A percentile compares a stretch with the other conserved stretches of the same genome.
Conservation (phyloP, 495 filamentous ascomycete genomes). For the Penicillium samsonianum region DNA sequence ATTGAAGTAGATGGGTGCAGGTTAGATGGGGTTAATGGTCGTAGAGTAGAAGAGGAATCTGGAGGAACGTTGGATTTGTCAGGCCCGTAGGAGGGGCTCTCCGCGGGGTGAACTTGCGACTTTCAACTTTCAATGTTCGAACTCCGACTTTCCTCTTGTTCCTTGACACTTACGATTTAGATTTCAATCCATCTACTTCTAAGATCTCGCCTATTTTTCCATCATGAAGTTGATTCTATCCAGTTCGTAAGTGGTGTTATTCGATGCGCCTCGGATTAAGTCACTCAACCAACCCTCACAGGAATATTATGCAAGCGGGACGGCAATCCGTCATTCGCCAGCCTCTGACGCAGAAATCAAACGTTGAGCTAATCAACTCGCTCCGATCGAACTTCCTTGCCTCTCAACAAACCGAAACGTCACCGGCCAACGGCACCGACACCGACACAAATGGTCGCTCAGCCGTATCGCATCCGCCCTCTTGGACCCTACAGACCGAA, state of each 20-base stretch:
- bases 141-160: neutral
- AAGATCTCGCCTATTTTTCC: neutral
- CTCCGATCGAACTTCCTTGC: conserved; percentile 77
- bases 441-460: conserved; percentile 10
- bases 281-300: conserved; percentile 35
- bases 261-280: conserved; percentile 7
- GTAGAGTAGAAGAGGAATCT: neutral
- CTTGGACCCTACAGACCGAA: conserved; percentile 66
- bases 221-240: conserved; percentile 81
- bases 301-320: conserved; percentile 77
- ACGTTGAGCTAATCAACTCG: conserved; percentile 84
- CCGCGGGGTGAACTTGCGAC: conserved; percentile 6
- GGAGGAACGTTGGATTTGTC: conserved; percentile 25
- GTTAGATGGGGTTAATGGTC: neutral
- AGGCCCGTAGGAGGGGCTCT: conserved; percentile 10
- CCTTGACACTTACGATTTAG: neutral
- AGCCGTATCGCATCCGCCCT: conserved; percentile 16
- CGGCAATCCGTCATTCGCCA: conserved; percentile 80
- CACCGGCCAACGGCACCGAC: conserved; percentile 18
- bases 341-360: conserved; percentile 72
- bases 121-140: neutral
- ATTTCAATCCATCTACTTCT: neutral
- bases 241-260: conserved; percentile 64
- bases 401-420: conserved; percentile 60
- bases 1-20: conserved; percentile 26